Evolutionary conservation across 1,139 yeast genomes (phyloP).

Genomic region (Candida labiduridarum): DNA sequence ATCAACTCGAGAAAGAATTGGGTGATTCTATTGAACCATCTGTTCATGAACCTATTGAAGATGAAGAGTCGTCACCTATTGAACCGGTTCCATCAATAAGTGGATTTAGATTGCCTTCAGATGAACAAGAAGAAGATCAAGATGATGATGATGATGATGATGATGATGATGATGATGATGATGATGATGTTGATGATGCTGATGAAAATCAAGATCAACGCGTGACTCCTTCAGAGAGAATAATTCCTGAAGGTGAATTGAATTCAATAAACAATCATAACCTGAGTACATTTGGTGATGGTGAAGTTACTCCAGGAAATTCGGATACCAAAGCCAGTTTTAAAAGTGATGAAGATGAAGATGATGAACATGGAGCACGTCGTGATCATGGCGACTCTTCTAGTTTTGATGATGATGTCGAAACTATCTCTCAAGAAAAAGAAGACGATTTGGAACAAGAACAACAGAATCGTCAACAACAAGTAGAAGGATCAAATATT

Average conservation of each 20-base stretch:
- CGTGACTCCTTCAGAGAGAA: neutral
- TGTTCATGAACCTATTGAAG: neutral
- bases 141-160: neutral
- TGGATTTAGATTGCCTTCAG: conserved; percentile 1
- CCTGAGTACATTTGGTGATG: conserved; percentile 23
- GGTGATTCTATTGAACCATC: conserved; percentile 1
- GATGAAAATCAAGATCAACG: conserved; percentile 1
- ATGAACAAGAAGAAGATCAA: neutral
- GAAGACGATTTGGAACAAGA: conserved; percentile 15
- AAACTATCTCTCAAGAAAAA: conserved; percentile 34
- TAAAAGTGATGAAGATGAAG: conserved; percentile 32
- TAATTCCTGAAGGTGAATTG: conserved; percentile 2
- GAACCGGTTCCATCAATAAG: neutral
- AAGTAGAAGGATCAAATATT: neutral
- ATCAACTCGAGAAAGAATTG: conserved; percentile 1
- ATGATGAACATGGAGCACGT: conserved; percentile 14
- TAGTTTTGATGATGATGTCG: conserved; percentile 38
- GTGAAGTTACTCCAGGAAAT: conserved; percentile 41
- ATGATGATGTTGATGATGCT: no score
- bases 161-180: neutral
- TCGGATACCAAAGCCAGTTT: conserved; percentile 33
- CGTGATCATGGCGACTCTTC: conserved; percentile 18
- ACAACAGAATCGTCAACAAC: neutral
- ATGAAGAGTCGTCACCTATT: neutral
- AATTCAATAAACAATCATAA: neutral